Base-by-base conservation (phyloP, 345 rosid genomes). In the Leavenworthia alabamica region DNA sequence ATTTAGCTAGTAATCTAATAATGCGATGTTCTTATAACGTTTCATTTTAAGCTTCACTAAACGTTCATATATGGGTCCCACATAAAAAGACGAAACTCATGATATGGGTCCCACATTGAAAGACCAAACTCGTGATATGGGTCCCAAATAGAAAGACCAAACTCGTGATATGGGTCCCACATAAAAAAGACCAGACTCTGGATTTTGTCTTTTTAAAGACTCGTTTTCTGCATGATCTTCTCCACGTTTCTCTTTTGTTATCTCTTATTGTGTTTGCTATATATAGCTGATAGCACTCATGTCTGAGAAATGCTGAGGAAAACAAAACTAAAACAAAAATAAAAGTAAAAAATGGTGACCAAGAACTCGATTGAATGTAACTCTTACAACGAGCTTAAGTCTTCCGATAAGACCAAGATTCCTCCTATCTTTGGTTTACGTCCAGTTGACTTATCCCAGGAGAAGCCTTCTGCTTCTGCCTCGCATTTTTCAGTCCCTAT, bases 401-500 rank as follows among this genome's bases (percentile, higher is more conserved):
- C 65, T 46, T 1, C 7, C 5, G 57, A 32, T 10, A 41, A 31
- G 15, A 52, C 41, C 10, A 32, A 52, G 35, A 51, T 81, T 7
- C 73, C 75, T 23, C 19, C 59, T 7, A 68, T 81, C 29, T 81
- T 79, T 65, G 58, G 72, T 2, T 17, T 58, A 56, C 64, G 64
- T 27, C 51, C 17, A 15, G 42, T 2, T 29, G 20, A 36, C 9
- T 50, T 46, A 9, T 13, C 13, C 1, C 4, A 55, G 42, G 29
- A 65, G 13, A 61, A 44, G 44, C 39, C 40, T 8, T 17, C 2
- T 10, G 35, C 23, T 11, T 9, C 68, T 8, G 22, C 62, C 5
- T 35, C 68, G 8, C 11, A 39, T 13, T 29, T 52, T 3, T 0
- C 46, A 16, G n/a, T 80, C 35, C 84, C 89, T n/a, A 5, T 66